Evolutionary conservation across 1,284 basidiomycete genomes (phyloP).

Genomic region (Ceratobasidium sp.): DNA sequence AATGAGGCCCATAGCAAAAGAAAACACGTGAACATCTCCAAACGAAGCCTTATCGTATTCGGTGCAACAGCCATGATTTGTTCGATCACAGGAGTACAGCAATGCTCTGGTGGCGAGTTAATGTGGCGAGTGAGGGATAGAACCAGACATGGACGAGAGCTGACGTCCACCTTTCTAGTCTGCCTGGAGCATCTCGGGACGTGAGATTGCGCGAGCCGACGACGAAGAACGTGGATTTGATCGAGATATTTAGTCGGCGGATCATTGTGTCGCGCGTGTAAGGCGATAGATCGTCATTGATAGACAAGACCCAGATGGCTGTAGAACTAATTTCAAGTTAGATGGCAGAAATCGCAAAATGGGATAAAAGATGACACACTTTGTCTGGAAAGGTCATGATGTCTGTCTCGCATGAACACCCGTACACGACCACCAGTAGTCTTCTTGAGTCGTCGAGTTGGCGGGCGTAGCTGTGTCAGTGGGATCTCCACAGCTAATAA

Average conservation of each 20-base stretch:
- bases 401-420: slow-evolving; percentile 64
- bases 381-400: slow-evolving; percentile 65
- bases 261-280: slow-evolving; percentile 57
- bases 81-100: slow-evolving; percentile 65
- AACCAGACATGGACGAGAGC: slow-evolving; percentile 62
- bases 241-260: slow-evolving; percentile 63
- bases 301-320: slow-evolving; percentile 50
- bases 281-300: slow-evolving; percentile 65
- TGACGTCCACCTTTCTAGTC: slow-evolving; percentile 53
- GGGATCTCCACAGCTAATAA: slow-evolving; percentile 69
- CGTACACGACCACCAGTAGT: slow-evolving; percentile 80
- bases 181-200: slow-evolving; percentile 52
- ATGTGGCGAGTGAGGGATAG: slow-evolving; percentile 46
- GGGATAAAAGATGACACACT: slow-evolving; percentile 59
- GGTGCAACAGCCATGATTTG: slow-evolving; percentile 52
- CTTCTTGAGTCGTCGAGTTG: slow-evolving; percentile 62
- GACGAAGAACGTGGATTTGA: slow-evolving; percentile 69
- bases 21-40: slow-evolving; percentile 65
- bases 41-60: slow-evolving; percentile 55
- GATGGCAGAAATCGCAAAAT: neutral
- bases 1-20: slow-evolving; percentile 57
- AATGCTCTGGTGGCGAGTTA: slow-evolving; percentile 67
- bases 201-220: slow-evolving; percentile 62
- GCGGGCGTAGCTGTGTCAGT: slow-evolving; percentile 71
- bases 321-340: neutral